Evolutionary conservation across 371 early-diverging fungal species (phyloP).

Genomic region (Lichtheimia corymbifera): DNA sequence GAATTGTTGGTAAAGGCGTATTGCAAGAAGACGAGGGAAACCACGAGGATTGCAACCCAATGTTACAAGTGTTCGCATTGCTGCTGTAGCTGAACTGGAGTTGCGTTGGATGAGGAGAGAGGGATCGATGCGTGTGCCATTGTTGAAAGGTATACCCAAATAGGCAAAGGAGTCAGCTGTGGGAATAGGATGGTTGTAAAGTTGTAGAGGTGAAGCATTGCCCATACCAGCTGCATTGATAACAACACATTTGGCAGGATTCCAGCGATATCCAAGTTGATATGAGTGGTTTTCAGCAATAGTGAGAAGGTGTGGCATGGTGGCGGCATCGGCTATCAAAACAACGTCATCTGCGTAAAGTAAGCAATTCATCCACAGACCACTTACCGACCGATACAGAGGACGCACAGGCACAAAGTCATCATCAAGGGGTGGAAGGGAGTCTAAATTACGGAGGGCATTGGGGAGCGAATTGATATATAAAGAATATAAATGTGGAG

Average conservation of each 20-base stretch:
- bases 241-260: constrained; percentile 14
- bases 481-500: neutral
- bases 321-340: constrained; percentile 2
- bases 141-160: constrained; percentile 9
- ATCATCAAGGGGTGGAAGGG: no score
- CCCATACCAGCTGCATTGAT: neutral
- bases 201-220: neutral
- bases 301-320: constrained; percentile 1
- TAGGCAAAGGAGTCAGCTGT: constrained; percentile 8
- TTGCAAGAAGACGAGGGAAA: constrained; percentile 1
- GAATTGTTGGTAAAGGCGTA: constrained; percentile 8
- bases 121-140: neutral
- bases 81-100: neutral
- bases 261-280: constrained; percentile 18
- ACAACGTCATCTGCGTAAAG: constrained; percentile 9
- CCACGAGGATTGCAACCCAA: constrained; percentile 6
- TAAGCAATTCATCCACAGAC: no score
- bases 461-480: neutral
- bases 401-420: no score
- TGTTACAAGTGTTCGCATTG: neutral
- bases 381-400: no score
- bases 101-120: neutral
- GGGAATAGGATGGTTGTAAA: neutral
- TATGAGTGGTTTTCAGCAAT: constrained; percentile 8
- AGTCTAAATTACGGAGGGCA: no score